Conservation (phyloP, 768 basidiomycete genomes). For the Rhodotorula sphaerocarpa region DNA sequence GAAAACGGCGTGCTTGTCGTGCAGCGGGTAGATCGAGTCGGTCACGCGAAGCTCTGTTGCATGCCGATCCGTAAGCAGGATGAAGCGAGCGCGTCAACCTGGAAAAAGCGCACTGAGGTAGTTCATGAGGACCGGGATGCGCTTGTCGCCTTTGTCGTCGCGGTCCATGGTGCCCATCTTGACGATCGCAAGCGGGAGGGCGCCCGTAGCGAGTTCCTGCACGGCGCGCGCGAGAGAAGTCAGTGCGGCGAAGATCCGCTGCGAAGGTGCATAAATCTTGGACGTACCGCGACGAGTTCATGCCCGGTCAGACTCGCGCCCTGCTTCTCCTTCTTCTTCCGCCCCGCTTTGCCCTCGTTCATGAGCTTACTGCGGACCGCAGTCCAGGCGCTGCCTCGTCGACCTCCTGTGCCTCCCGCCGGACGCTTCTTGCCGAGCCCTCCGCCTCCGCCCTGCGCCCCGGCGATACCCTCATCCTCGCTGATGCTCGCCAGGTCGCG, state of each 20-base stretch:
- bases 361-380: slow-evolving; percentile 12
- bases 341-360: slow-evolving; percentile 1
- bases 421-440: slow-evolving; percentile 10
- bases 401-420: neutral
- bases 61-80: neutral
- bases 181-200: slow-evolving; percentile 68
- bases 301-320: slow-evolving; percentile 28
- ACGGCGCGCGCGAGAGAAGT: neutral
- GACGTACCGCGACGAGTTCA: slow-evolving; percentile 26
- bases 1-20: slow-evolving; percentile 69
- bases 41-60: slow-evolving; percentile 67
- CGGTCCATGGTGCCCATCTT: slow-evolving; percentile 70
- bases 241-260: neutral
- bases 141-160: slow-evolving; percentile 73
- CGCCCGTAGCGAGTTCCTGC: slow-evolving; percentile 50
- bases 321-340: slow-evolving; percentile 28
- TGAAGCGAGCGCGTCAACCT: neutral
- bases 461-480: slow-evolving; percentile 10
- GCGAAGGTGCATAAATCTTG: neutral
- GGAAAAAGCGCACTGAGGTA: slow-evolving; percentile 28
- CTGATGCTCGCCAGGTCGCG: slow-evolving; percentile 1
- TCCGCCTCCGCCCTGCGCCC: neutral
- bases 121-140: slow-evolving; percentile 44
- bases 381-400: slow-evolving; percentile 28
- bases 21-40: slow-evolving; percentile 73